A percentile compares a stretch with the other conserved stretches of the same genome.
Conservation (phyloP, 768 basidiomycete genomes). For the Chalciporus chontae region DNA sequence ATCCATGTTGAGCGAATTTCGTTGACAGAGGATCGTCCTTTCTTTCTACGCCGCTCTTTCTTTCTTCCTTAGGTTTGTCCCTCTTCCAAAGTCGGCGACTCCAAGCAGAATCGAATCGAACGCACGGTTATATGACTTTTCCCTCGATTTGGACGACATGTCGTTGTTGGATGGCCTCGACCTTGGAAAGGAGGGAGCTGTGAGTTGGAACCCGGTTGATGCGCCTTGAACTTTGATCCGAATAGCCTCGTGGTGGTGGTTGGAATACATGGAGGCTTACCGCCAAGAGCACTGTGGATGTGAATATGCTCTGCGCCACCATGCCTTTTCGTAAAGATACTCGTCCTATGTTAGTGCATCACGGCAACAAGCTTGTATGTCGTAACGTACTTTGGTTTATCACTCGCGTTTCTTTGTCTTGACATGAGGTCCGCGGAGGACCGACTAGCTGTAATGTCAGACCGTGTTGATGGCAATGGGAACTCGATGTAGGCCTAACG, state of each 20-base stretch:
- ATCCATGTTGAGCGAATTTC: not conserved
- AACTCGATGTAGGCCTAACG: no score
- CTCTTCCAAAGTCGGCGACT: constrained; percentile 79
- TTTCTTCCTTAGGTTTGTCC: constrained; percentile 54
- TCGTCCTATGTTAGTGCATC: not conserved
- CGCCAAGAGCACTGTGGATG: no score
- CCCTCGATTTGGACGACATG: constrained; percentile 64
- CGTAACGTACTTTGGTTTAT: no score
- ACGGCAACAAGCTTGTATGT: no score
- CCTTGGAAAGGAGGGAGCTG: constrained; percentile 63
- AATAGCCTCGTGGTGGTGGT: constrained; percentile 5
- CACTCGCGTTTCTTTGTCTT: no score
- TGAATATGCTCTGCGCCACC: not conserved
- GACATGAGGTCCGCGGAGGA: no score
- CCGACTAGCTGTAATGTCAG: no score
- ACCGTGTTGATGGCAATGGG: no score
- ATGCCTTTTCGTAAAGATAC: not conserved
- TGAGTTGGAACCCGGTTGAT: constrained; percentile 85
- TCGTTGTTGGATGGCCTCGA: constrained; percentile 63
- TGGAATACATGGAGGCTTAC: not conserved
- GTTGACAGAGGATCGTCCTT: not conserved
- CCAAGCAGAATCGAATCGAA: constrained; percentile 72
- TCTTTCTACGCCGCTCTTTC: not conserved
- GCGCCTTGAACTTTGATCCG: constrained; percentile 25
- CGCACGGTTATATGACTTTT: constrained; percentile 71